Percentiles rank a stretch among this genome's conserved stretches.
Conservation (phyloP, 345 rosid species). For the Eucalyptus pauciflora region DNA sequence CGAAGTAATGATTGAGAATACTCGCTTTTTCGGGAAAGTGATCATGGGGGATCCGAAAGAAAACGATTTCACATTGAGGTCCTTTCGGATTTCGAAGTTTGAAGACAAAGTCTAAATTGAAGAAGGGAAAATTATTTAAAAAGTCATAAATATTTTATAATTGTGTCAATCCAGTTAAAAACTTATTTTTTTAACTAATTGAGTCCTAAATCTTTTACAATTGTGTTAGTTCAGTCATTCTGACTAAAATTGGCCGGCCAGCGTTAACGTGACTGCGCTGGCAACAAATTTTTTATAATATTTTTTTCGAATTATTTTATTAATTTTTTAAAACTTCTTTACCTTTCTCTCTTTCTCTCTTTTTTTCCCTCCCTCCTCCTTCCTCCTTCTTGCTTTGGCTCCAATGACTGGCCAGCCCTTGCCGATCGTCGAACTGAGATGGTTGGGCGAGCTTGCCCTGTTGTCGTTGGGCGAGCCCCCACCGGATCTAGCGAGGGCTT, state of each 20-base stretch:
- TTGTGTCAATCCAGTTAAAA: rapidly evolving
- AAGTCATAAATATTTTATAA: rapidly evolving
- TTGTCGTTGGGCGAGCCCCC: rapidly evolving
- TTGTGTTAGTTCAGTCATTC: rapidly evolving
- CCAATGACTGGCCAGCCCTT: too few relatives aligned
- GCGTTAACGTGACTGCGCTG: rapidly evolving
- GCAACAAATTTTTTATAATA: too few relatives aligned
- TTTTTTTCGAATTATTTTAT: too few relatives aligned
- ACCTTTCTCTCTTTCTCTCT: too few relatives aligned
- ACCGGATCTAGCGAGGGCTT: rapidly evolving
- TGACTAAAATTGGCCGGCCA: too few relatives aligned
- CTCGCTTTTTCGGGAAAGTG: neutral
- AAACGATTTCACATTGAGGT: neutral
- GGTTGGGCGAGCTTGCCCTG: rapidly evolving
- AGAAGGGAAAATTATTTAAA: too few relatives aligned
- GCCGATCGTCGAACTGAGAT: rapidly evolving
- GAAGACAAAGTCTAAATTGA: neutral
- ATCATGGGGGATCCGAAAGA: neutral
- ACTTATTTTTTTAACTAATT: too few relatives aligned
- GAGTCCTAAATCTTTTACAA: too few relatives aligned
- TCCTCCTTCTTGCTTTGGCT: too few relatives aligned
- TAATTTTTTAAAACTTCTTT: too few relatives aligned
- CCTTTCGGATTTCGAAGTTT: neutral
- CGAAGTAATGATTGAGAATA: neutral
- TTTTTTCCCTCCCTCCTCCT: too few relatives aligned